phyloP scores from a whole-genome alignment of 306 rosid genomes.

The Malus sieversii region DNA sequence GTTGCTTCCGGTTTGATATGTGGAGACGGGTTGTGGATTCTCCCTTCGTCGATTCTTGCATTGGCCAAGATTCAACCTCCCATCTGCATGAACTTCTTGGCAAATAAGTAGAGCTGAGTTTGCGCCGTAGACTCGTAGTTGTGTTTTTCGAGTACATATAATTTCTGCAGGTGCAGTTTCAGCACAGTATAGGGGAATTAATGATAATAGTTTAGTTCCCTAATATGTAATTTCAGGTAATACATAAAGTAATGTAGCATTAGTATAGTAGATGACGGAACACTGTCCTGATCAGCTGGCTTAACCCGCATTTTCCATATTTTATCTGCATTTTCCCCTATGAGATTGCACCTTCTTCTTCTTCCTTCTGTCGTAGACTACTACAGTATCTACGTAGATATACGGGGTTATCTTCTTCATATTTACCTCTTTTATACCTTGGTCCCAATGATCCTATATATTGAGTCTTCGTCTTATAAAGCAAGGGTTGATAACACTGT shows the following conservation, averaged over 20 bases:
- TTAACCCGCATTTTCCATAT: neutral
- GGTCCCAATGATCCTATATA: no score
- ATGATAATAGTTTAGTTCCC: neutral
- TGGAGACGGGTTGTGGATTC: slow-evolving; percentile 98
- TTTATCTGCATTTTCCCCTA: neutral
- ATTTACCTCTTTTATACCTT: no score
- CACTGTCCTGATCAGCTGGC: neutral
- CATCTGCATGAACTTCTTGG: slow-evolving; percentile 75
- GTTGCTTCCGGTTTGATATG: slow-evolving; percentile 97
- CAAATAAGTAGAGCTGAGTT: slow-evolving; percentile 24
- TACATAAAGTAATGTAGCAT: slow-evolving; percentile 6
- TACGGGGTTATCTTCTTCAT: no score
- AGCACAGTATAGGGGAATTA: neutral
- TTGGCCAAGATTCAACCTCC: slow-evolving; percentile 76
- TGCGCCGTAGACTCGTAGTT: neutral
- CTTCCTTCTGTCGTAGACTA: neutral
- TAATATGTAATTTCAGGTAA: neutral
- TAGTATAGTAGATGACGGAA: neutral
- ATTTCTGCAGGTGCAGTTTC: neutral
- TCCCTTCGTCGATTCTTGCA: slow-evolving; percentile 86
- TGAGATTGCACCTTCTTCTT: neutral
- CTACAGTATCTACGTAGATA: no score
- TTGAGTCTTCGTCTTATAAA: no score
- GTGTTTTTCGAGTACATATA: neutral
- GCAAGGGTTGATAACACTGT: no score